A percentile compares a stretch with the other conserved stretches of the same genome.
Conservation (phyloP, 371 early-diverging fungal genomes). For the Apophysomyces trapeziformis region DNA sequence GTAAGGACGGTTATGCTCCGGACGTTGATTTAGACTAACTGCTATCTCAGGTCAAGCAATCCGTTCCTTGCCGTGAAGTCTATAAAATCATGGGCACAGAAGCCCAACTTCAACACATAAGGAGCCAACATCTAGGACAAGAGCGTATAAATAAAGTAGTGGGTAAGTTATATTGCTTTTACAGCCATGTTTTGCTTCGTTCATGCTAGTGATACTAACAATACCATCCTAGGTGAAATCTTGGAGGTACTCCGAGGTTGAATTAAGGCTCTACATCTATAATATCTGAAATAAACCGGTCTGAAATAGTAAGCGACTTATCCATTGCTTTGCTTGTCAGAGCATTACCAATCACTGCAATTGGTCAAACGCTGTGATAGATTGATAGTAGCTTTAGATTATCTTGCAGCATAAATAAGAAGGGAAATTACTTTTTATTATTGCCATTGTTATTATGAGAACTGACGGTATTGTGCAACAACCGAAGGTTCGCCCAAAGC, state of each 20-base stretch:
- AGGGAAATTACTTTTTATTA: too few relatives aligned
- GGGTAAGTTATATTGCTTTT: constrained; percentile 15
- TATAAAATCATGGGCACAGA: constrained; percentile 41
- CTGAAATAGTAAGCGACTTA: too few relatives aligned
- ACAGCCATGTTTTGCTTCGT: neutral
- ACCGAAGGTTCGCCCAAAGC: too few relatives aligned
- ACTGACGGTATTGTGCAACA: too few relatives aligned
- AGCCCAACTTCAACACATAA: constrained; percentile 22
- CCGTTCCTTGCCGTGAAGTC: constrained; percentile 35
- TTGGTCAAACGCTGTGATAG: too few relatives aligned
- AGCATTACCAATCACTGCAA: too few relatives aligned
- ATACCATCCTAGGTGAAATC: neutral
- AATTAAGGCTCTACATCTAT: neutral
- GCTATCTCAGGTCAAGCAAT: constrained; percentile 25
- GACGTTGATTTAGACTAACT: neutral
- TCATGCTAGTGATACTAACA: neutral
- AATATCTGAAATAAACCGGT: too few relatives aligned
- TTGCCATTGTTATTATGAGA: too few relatives aligned
- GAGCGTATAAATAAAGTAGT: constrained; percentile 25
- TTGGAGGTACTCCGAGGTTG: neutral
- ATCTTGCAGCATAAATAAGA: too few relatives aligned
- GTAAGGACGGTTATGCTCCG: constrained; percentile 21
- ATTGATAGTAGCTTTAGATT: too few relatives aligned
- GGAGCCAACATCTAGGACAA: constrained; percentile 9
- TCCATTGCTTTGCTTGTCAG: too few relatives aligned